Evolutionary conservation across 768 basidiomycete species (phyloP).

Genomic region (Cubamyces sp.): DNA sequence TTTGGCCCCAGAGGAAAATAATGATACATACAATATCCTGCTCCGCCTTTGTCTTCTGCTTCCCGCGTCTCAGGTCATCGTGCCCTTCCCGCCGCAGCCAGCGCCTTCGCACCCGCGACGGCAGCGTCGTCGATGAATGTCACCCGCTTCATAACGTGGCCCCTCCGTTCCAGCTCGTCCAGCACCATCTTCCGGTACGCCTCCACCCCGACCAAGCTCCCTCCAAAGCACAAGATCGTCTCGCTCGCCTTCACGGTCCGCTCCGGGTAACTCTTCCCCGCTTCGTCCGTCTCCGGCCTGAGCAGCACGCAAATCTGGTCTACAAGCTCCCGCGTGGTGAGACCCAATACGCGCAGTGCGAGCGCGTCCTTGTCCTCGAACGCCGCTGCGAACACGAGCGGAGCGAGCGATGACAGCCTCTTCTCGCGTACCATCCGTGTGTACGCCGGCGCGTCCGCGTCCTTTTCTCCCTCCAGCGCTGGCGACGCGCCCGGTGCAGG

Average conservation of each 20-base stretch:
- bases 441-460: conserved; percentile 27
- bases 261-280: conserved; percentile 7
- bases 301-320: conserved; percentile 61
- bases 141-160: conserved; percentile 67
- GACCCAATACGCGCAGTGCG: conserved; percentile 60
- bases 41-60: neutral
- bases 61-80: neutral
- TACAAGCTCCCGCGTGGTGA: conserved; percentile 57
- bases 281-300: conserved; percentile 37
- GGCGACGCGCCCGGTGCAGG: conserved; percentile 39
- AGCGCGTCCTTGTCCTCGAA: conserved; percentile 70
- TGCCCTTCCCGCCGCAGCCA: conserved; percentile 40
- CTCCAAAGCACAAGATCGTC: conserved; percentile 75
- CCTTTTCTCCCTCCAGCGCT: conserved; percentile 1
- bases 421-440: conserved; percentile 59
- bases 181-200: conserved; percentile 59
- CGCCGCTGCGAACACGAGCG: conserved; percentile 77
- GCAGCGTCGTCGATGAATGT: conserved; percentile 74
- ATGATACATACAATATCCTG: conserved; percentile 1
- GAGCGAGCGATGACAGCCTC: conserved; percentile 72
- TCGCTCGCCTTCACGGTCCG: conserved; percentile 52
- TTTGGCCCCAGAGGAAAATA: neutral
- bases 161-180: conserved; percentile 56
- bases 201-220: conserved; percentile 70
- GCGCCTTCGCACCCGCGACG: conserved; percentile 60